These are phyloP conservation scores for Lactarius hengduanensis DNA, from an alignment of 768 basidiomycete species.

Conservation along the genomic window DNA sequence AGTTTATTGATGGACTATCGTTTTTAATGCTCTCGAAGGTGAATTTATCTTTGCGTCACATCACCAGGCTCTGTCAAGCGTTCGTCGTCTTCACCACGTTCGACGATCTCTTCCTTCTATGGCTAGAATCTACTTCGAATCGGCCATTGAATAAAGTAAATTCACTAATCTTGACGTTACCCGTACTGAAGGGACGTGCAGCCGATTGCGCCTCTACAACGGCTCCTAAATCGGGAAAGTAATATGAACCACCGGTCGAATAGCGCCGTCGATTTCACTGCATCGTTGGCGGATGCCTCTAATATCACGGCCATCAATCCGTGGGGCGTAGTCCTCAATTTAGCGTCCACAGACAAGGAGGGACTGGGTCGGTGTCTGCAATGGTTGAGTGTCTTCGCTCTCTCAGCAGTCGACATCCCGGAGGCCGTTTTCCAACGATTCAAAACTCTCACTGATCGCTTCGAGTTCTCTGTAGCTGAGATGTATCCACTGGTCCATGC, in stretches of 20 bases:
- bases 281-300: slow-evolving; percentile 34
- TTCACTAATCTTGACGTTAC: slow-evolving; percentile 5
- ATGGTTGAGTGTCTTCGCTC: slow-evolving; percentile 61
- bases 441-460: slow-evolving; percentile 41
- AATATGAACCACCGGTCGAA: slow-evolving; percentile 45
- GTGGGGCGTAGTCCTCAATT: slow-evolving; percentile 49
- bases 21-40: slow-evolving; percentile 5
- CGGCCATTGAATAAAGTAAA: slow-evolving; percentile 43
- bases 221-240: slow-evolving; percentile 55
- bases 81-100: slow-evolving; percentile 56
- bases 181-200: slow-evolving; percentile 31
- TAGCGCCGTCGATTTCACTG: slow-evolving; percentile 36
- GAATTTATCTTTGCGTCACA: slow-evolving; percentile 41
- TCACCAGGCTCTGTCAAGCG: slow-evolving; percentile 54
- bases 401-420: slow-evolving; percentile 65
- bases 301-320: slow-evolving; percentile 45
- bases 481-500: slow-evolving; percentile 53
- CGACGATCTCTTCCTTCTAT: slow-evolving; percentile 56
- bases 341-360: slow-evolving; percentile 42
- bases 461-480: slow-evolving; percentile 43
- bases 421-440: slow-evolving; percentile 50
- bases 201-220: slow-evolving; percentile 53
- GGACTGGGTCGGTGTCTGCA: slow-evolving; percentile 49
- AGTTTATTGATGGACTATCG: background rate
- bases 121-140: slow-evolving; percentile 51